A percentile compares a stretch with the other conserved stretches of the same genome.
Conservation (phyloP, 495 filamentous ascomycete species). For the Neurospora cerealis region DNA sequence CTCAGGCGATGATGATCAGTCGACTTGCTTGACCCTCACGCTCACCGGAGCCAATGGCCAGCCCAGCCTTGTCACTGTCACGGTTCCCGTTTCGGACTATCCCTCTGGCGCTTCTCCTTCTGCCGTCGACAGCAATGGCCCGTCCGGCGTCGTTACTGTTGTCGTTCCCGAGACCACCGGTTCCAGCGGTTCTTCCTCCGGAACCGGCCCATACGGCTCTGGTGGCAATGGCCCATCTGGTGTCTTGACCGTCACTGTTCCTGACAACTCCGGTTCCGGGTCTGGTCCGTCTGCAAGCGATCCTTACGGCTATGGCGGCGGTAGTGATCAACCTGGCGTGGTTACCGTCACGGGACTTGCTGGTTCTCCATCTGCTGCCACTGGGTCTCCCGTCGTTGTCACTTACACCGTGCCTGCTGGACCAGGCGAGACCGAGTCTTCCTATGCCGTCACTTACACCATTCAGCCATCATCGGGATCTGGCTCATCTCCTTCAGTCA, state of each 20-base stretch:
- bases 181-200: background rate
- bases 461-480: background rate
- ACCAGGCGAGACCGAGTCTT: background rate
- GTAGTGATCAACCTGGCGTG: background rate
- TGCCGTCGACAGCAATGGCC: background rate
- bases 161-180: background rate
- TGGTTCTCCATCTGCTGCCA: background rate
- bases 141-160: background rate
- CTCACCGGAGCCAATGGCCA: background rate
- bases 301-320: background rate
- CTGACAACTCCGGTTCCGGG: background rate
- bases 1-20: background rate
- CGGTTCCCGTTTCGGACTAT: background rate
- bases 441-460: slow-evolving; percentile 18
- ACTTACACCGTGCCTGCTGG: slow-evolving; percentile 13
- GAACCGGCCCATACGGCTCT: background rate
- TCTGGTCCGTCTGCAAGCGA: slow-evolving; percentile 1
- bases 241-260: slow-evolving; percentile 3
- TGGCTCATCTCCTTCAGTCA: background rate
- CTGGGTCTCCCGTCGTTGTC: slow-evolving; percentile 3
- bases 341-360: slow-evolving; percentile 4
- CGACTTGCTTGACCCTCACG: slow-evolving; percentile 3
- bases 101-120: background rate
- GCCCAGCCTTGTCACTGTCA: background rate
- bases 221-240: background rate